These are phyloP conservation scores for Fonsecaea pugnacius DNA, from an alignment of 2,329 filamentous ascomycete genomes.

Conservation along the genomic window DNA sequence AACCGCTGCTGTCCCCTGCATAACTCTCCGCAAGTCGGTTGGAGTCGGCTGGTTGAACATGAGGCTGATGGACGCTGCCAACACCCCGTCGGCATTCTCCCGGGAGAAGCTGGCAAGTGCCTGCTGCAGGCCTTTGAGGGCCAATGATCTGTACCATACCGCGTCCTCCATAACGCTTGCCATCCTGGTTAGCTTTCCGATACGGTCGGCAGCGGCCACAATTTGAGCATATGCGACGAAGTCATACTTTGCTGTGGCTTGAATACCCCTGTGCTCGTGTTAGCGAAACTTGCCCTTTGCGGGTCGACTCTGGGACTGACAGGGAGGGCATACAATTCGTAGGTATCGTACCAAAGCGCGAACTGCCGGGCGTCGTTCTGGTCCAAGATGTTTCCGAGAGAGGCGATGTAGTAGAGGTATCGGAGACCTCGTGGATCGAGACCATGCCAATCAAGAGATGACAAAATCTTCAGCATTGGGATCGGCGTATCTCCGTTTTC, in stretches of 20 bases:
- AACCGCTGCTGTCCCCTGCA: constrained; percentile 13
- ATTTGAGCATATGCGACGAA: constrained; percentile 20
- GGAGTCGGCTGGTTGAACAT: constrained; percentile 19
- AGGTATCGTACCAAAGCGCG: constrained; percentile 15
- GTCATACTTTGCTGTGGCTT: constrained; percentile 16
- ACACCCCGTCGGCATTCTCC: constrained; percentile 83
- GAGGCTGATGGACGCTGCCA: constrained; percentile 85
- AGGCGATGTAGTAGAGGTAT: constrained; percentile 13
- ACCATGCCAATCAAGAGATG: constrained; percentile 15
- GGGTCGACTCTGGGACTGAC: not conserved
- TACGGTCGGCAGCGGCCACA: constrained; percentile 15
- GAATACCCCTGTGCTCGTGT: constrained; percentile 3
- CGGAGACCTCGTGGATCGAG: constrained; percentile 15
- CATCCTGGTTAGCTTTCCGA: constrained; percentile 10
- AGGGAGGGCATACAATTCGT: constrained; percentile 9
- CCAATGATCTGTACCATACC: constrained; percentile 75
- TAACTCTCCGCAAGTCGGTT: constrained; percentile 9
- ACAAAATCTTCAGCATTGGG: constrained; percentile 6
- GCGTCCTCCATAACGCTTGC: constrained; percentile 20
- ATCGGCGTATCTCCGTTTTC: constrained; percentile 6
- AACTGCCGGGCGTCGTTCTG: constrained; percentile 6
- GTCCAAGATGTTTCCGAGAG: constrained; percentile 4
- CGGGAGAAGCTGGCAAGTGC: constrained; percentile 82
- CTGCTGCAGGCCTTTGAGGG: constrained; percentile 82
- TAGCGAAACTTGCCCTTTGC: not conserved